Percentiles rank a stretch among this genome's conserved stretches.
Conservation (phyloP, 768 basidiomycete species). For the Mycena polygramma region DNA sequence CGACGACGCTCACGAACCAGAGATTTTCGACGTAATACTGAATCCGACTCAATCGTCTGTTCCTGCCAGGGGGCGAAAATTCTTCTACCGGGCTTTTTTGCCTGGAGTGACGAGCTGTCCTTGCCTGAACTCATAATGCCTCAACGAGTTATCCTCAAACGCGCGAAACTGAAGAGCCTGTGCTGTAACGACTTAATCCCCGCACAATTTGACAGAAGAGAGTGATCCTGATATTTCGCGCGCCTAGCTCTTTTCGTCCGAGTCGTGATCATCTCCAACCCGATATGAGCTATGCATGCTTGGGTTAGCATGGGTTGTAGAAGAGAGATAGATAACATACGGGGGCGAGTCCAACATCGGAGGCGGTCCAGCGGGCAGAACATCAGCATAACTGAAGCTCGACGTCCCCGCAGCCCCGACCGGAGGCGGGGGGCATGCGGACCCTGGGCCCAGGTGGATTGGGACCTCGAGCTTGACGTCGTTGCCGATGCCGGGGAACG, state of each 20-base stretch:
- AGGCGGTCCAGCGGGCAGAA: slow-evolving; percentile 23
- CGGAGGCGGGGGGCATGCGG: slow-evolving; percentile 24
- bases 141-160: too few relatives aligned
- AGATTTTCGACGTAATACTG: too few relatives aligned
- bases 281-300: slow-evolving; percentile 9
- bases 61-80: too few relatives aligned
- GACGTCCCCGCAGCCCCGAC: slow-evolving; percentile 13
- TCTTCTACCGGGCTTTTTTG: too few relatives aligned
- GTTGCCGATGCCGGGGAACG: slow-evolving; percentile 33
- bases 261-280: slow-evolving; percentile 12
- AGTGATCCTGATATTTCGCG: too few relatives aligned
- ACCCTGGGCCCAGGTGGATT: slow-evolving; percentile 19
- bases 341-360: slow-evolving; percentile 33
- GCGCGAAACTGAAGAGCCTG: too few relatives aligned
- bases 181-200: too few relatives aligned
- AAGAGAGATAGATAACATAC: neutral
- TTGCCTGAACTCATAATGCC: too few relatives aligned
- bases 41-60: too few relatives aligned
- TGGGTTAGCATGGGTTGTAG: neutral
- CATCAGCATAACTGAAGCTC: slow-evolving; percentile 23
- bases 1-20: too few relatives aligned
- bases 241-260: slow-evolving; percentile 19
- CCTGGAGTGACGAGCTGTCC: too few relatives aligned
- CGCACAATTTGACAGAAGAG: too few relatives aligned
- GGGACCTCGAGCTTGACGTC: slow-evolving; percentile 21